Evolutionary conservation across 352 stramenopile species (phyloP), one percentile per base, ranked within the genome.

Genomic region (Globisporangium barbulae): DNA sequence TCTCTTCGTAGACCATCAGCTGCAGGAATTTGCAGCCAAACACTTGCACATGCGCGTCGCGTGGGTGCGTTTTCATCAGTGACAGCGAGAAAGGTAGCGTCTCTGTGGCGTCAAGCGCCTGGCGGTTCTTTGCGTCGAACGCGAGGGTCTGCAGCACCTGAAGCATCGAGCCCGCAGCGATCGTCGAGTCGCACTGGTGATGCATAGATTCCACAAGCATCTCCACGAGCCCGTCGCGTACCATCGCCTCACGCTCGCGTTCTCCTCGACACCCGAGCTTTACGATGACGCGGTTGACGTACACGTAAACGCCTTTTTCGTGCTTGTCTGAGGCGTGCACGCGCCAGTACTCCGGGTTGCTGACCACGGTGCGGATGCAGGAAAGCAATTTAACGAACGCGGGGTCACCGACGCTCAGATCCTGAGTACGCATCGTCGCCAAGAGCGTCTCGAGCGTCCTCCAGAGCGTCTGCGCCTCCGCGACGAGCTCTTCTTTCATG

Each of bases 1-100:
- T 63, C 15, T 90, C 75, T 48, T 91, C 84, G 30, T 85, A 78
- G 7, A 70, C 69, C 75, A 93, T 87, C 39, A 79, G 73, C 65
- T 88, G 82, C 2, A 93, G 67, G 33, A 93, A 88, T 50, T 86
- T 84, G 63, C 79, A 90, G 6, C 77, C 75, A 53, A 67, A 73
- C 1, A 83, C 47, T 52, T 90, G 81, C 5, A 90, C 67, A 0
- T 60, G 48, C 19, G 75, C 59, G 5, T 79, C 71, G 0, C 22
- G 65, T 0, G 52, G 30, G 9, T 85, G 72, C 0, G 45, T 59
- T 10, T 70, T 52, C 77, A 91, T 85, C 7, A 75, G 53, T 10
- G 47, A 31, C 8, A 89, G 62, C 0, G 56, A 71, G 1, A 81
- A 33, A 0, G 69, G 44, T 15, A 90, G 64, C 6, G 67, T 69